Evolutionary conservation across 2,329 filamentous ascomycete genomes (phyloP), one percentile per base, ranked within the genome.

Genomic region (Fusarium sp.): DNA sequence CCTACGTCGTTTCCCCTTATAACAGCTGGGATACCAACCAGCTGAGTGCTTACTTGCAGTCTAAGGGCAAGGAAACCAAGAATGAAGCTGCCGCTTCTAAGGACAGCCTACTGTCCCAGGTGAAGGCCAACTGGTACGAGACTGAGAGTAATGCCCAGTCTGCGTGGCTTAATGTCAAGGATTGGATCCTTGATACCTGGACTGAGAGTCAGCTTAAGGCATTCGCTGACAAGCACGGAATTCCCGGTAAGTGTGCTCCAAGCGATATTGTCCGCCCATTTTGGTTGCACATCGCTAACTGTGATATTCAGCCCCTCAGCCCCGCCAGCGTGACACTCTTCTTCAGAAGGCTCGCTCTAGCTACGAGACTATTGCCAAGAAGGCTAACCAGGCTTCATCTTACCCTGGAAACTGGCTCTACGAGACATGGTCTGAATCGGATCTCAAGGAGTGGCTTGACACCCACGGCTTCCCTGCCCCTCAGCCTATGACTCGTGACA

Each of bases 381-480:
- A 89, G 80, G 79, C 79, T 13, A 93, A 93, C 65, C 91, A 98
- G 81, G 91, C 93, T 16, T 83, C 88, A 54, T 83, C 89, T n/a
- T 98, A 98, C 77, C 96, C 96, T 34, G 96, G 96, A 41, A 89
- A 98, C 82, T 98, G 96, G 96, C 84, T 98, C 44, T 99, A 98
- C 78, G 87, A 90, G 65, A 86, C 91, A 10, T 99, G 96, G 96
- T 91, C 92, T 54, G 93, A 97, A 70, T 98, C 94, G 70, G 95
- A 98, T 51, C 83, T 97, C 68, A 98, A 98, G 85, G 88, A 92
- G 71, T 99, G 93, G 91, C 90, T 98, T 48, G 96, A 98, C 76
- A 90, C 91, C 72, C 89, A 93, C 72, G 96, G 96, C 53, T 90
- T 95, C 80, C 91, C 93, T 14, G 92, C 88, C 57, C 95, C 96